These are phyloP conservation scores for Ajuga reptans DNA, from an alignment of 305 asterid species.

Conservation along the genomic window DNA sequence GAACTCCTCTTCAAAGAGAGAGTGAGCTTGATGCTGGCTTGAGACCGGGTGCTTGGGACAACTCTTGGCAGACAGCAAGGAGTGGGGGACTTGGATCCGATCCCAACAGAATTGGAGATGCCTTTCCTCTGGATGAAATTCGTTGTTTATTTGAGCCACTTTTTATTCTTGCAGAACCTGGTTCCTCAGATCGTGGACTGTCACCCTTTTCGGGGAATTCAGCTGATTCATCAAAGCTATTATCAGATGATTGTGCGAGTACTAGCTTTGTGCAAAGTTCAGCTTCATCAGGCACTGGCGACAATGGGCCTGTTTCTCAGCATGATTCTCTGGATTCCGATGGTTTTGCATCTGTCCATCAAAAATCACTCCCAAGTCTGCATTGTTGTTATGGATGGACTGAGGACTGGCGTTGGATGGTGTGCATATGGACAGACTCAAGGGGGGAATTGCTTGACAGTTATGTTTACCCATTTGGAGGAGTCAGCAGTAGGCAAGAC, in stretches of 20 bases:
- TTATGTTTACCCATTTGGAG: conserved; percentile 91
- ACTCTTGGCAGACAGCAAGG: conserved; percentile 87
- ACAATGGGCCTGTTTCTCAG: conserved; percentile 58
- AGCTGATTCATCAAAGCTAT: conserved; percentile 56
- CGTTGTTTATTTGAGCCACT: conserved; percentile 95
- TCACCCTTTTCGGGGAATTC: conserved; percentile 60
- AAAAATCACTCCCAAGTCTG: conserved; percentile 70
- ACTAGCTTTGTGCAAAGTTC: conserved; percentile 63
- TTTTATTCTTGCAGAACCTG: conserved; percentile 90
- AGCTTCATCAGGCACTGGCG: conserved; percentile 61
- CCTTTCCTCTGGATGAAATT: conserved; percentile 53
- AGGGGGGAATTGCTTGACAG: conserved; percentile 96
- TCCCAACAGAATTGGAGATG: conserved; percentile 62
- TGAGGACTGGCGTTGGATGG: conserved; percentile 99
- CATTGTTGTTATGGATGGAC: conserved; percentile 99
- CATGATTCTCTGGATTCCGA: conserved; percentile 62
- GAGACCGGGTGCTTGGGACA: conserved; percentile 90
- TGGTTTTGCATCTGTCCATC: conserved; percentile 64
- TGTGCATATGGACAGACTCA: conserved; percentile 95
- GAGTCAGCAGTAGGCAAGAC: conserved; percentile 96
- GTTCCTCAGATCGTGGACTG: conserved; percentile 76
- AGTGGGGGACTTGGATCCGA: conserved; percentile 69
- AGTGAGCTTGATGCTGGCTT: conserved; percentile 80
- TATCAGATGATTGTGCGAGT: conserved; percentile 73
- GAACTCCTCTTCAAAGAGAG: conserved; percentile 73